phyloP scores from a whole-genome alignment of 2,329 filamentous ascomycete genomes.

The Chalaropsis ovoidea region DNA sequence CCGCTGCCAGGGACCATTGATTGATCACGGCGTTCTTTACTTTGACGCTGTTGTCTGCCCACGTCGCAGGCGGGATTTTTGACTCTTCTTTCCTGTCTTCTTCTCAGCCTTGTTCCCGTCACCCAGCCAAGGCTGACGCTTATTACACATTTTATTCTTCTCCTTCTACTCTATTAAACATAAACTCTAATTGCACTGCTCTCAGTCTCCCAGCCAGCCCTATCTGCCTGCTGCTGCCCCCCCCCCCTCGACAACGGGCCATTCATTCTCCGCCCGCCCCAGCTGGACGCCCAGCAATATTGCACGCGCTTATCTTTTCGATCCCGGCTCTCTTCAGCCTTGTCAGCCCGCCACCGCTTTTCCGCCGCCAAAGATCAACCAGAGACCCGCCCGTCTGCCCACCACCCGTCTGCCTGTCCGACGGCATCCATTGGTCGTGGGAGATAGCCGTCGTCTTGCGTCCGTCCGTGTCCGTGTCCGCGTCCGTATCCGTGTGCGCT shows the following conservation, averaged over 20 bases:
- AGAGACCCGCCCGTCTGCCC: not conserved
- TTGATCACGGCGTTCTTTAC: constrained; percentile 17
- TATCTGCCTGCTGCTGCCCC: too few relatives aligned
- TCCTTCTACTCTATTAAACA: not conserved
- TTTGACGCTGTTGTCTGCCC: constrained; percentile 5
- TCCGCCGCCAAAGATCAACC: not conserved
- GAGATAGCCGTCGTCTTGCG: not conserved
- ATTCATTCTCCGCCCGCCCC: not conserved
- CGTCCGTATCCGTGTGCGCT: not conserved
- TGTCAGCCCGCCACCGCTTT: not conserved
- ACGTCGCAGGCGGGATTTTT: not conserved
- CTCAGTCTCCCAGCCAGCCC: too few relatives aligned
- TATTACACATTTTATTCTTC: not conserved
- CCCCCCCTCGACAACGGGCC: not conserved
- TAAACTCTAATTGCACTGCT: not conserved
- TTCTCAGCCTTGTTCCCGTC: not conserved
- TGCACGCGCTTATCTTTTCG: not conserved
- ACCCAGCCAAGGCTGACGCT: not conserved
- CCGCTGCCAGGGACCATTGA: constrained; percentile 22
- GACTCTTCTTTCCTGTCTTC: not conserved
- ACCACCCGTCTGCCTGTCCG: not conserved
- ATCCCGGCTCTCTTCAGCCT: constrained; percentile 10
- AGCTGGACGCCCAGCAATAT: not conserved
- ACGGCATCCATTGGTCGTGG: not conserved
- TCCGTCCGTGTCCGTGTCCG: not conserved